Evolutionary conservation across 2,329 filamentous ascomycete species (phyloP).

Genomic region (Phialophora tarda): DNA sequence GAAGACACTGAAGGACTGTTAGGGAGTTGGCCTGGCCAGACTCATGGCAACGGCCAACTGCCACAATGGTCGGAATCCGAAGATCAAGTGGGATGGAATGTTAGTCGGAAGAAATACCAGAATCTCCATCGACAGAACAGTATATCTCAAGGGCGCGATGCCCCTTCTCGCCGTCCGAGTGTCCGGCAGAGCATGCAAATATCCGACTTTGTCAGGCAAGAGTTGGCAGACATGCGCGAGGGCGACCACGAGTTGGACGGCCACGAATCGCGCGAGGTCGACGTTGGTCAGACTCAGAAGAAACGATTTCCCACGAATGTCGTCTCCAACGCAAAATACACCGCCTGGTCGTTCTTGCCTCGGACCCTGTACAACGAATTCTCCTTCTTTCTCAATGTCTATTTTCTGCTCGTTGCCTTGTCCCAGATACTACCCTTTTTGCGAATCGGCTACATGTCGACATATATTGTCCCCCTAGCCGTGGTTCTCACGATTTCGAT

Average conservation of each 20-base stretch:
- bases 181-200: slow-evolving; percentile 60
- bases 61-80: slow-evolving; percentile 54
- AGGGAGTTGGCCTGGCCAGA: slow-evolving; percentile 41
- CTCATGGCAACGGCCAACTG: slow-evolving; percentile 24
- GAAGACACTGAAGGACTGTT: slow-evolving; percentile 72
- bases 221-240: slow-evolving; percentile 44
- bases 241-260: slow-evolving; percentile 42
- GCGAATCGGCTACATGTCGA: slow-evolving; percentile 91
- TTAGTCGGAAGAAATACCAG: slow-evolving; percentile 26
- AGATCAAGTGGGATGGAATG: slow-evolving; percentile 57
- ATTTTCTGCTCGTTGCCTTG: slow-evolving; percentile 92
- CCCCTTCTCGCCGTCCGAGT: slow-evolving; percentile 56
- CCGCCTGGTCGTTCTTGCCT: slow-evolving; percentile 89
- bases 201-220: slow-evolving; percentile 38
- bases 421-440: slow-evolving; percentile 90
- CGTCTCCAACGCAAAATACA: slow-evolving; percentile 97
- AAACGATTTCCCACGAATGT: slow-evolving; percentile 85
- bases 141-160: slow-evolving; percentile 21
- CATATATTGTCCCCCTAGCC: slow-evolving; percentile 88
- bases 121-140: slow-evolving; percentile 15
- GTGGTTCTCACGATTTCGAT: slow-evolving; percentile 93
- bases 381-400: slow-evolving; percentile 99
- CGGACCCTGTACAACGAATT: slow-evolving; percentile 98
- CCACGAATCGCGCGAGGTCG: slow-evolving; percentile 71
- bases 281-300: slow-evolving; percentile 74